Conservation (phyloP, 768 basidiomycete species). For the Suillus decipiens region DNA sequence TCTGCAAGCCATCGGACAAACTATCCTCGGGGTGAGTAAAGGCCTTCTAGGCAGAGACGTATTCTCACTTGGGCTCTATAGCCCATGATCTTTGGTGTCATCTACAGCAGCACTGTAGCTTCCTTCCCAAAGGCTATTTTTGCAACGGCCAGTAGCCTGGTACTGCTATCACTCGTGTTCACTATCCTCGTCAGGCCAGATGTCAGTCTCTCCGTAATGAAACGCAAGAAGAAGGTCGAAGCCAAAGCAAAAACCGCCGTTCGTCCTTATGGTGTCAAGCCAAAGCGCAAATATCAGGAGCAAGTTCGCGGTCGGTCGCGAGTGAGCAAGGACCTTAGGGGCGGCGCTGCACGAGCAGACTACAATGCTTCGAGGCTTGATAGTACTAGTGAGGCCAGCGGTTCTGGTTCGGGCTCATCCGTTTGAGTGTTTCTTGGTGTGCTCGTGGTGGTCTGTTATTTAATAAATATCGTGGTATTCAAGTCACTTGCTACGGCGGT, state of each 20-base stretch:
- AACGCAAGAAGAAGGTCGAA: constrained; percentile 15
- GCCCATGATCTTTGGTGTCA: constrained; percentile 69
- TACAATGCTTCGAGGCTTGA: constrained; percentile 21
- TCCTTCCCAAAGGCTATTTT: constrained; percentile 72
- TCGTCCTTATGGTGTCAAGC: constrained; percentile 2
- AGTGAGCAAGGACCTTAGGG: constrained; percentile 42
- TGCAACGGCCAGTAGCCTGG: constrained; percentile 55
- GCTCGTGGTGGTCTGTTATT: neutral
- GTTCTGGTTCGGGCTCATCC: constrained; percentile 8
- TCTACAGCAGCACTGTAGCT: constrained; percentile 66
- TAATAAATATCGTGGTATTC: neutral
- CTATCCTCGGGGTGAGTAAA: constrained; percentile 50
- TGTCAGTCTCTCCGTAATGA: constrained; percentile 21
- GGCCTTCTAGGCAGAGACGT: neutral
- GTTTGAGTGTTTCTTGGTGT: neutral
- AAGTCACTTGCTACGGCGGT: neutral
- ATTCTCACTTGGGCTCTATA: constrained; percentile 32
- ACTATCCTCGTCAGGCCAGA: constrained; percentile 45
- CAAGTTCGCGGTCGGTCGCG: constrained; percentile 31
- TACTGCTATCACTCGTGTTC: constrained; percentile 49
- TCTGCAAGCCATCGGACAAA: constrained; percentile 64
- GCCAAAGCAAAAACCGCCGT: constrained; percentile 10
- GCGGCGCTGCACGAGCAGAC: constrained; percentile 27
- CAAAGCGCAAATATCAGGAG: constrained; percentile 18
- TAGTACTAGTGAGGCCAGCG: constrained; percentile 11